phyloP scores from a whole-genome alignment of 176 grass and related monocot species.

The Ananas comosus region DNA sequence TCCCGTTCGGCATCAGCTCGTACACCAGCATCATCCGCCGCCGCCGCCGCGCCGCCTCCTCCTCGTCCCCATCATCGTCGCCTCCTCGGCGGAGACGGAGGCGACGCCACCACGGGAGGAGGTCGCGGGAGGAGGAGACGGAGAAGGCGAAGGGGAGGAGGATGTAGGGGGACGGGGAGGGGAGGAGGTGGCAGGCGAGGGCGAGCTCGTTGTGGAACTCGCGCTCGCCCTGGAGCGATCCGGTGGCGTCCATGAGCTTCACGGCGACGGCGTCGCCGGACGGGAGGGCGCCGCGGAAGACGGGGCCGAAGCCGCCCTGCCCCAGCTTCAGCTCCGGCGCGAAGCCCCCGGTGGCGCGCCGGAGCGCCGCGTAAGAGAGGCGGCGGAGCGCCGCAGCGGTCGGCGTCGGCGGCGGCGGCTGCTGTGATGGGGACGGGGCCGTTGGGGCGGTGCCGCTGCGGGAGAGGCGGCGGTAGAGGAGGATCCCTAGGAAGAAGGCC shows the following conservation, averaged over 20 bases:
- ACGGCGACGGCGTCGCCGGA: constrained; percentile 57
- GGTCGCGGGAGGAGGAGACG: constrained; percentile 41
- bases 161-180: constrained; percentile 4
- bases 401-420: constrained; percentile 1
- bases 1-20: constrained; percentile 94
- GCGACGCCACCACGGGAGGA: constrained; percentile 4
- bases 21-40: constrained; percentile 78
- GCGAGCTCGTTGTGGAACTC: constrained; percentile 96
- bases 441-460: constrained; percentile 23
- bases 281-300: constrained; percentile 68
- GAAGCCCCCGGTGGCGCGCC: constrained; percentile 72
- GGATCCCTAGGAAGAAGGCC: background rate
- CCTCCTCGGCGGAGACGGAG: constrained; percentile 11
- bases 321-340: constrained; percentile 58
- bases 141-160: constrained; percentile 56
- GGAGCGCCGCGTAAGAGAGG: constrained; percentile 65
- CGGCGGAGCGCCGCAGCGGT: constrained; percentile 33
- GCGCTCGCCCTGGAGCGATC: constrained; percentile 89
- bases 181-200: constrained; percentile 56
- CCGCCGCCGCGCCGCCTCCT: constrained; percentile 5
- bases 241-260: constrained; percentile 72
- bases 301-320: constrained; percentile 85
- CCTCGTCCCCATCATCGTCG: constrained; percentile 5
- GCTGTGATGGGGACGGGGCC: background rate
- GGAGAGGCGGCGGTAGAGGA: constrained; percentile 40